Conservation (phyloP, 208 protist species). For the Leishmania mexicana region DNA sequence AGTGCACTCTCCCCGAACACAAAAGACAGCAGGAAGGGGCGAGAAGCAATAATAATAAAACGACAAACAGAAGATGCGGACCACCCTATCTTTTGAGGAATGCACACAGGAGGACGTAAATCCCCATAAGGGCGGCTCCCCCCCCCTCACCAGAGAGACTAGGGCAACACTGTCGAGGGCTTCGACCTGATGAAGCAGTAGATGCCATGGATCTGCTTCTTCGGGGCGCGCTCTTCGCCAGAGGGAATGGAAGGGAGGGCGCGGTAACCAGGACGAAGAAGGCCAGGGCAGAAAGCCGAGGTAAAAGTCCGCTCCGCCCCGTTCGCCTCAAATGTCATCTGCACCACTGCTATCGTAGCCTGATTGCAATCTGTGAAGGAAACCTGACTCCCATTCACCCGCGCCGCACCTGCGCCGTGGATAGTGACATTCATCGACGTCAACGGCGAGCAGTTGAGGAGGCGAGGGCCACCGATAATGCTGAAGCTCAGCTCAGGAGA, state of each 20-base stretch:
- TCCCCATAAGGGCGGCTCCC: neutral
- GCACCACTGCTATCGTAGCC: constrained; percentile 63
- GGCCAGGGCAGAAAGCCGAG: constrained; percentile 64
- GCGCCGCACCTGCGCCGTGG: constrained; percentile 58
- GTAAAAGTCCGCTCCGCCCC: constrained; percentile 58
- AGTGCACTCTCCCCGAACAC: neutral
- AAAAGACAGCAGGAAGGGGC: constrained; percentile 1
- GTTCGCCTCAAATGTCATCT: constrained; percentile 76
- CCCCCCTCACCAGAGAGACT: neutral
- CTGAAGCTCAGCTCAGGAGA: constrained; percentile 54
- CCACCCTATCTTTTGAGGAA: neutral
- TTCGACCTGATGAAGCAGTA: constrained; percentile 68
- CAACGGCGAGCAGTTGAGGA: constrained; percentile 54
- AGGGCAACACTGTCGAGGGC: neutral
- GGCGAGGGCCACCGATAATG: constrained; percentile 74
- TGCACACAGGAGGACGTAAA: neutral
- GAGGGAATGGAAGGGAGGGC: constrained; percentile 59
- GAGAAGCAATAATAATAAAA: neutral
- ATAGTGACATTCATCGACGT: constrained; percentile 42
- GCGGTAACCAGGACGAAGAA: constrained; percentile 73
- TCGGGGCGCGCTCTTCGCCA: constrained; percentile 43
- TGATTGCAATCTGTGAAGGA: constrained; percentile 74
- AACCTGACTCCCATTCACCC: constrained; percentile 58
- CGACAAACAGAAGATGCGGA: constrained; percentile 4
- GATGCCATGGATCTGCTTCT: constrained; percentile 52